phyloP scores from a whole-genome alignment of 2,329 filamentous ascomycete genomes.

The Neopestalotiopsis sp. region DNA sequence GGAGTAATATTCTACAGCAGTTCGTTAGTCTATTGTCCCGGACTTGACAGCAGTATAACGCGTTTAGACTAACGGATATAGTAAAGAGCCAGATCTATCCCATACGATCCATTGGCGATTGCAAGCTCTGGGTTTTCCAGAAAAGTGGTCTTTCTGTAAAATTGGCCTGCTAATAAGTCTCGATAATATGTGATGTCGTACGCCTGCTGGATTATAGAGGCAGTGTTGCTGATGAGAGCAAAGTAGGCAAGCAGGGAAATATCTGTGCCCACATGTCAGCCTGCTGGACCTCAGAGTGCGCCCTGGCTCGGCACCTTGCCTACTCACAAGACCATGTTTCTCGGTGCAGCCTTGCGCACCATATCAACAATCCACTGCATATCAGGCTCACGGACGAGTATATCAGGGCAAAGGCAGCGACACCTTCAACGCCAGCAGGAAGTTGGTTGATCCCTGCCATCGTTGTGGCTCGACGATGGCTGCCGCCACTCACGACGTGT shows the following conservation, averaged over 20 bases:
- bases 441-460: conserved; percentile 21
- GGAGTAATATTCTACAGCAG: conserved; percentile 29
- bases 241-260: conserved; percentile 30
- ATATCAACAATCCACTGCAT: conserved; percentile 25
- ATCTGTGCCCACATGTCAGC: conserved; percentile 21
- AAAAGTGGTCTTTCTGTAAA: conserved; percentile 22
- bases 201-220: conserved; percentile 30
- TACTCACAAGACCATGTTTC: conserved; percentile 30
- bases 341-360: conserved; percentile 31
- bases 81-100: conserved; percentile 30
- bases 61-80: conserved; percentile 29
- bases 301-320: not conserved
- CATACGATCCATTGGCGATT: conserved; percentile 31
- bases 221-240: conserved; percentile 26
- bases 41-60: not conserved
- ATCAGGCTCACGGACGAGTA: conserved; percentile 21
- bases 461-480: conserved; percentile 3
- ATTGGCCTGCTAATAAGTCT: conserved; percentile 26
- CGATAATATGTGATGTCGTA: conserved; percentile 27
- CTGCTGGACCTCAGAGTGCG: not conserved
- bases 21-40: not conserved
- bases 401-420: conserved; percentile 24
- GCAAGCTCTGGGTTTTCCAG: conserved; percentile 29
- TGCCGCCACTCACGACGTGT: not conserved
- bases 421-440: conserved; percentile 25